phyloP scores from a whole-genome alignment of 2,329 filamentous ascomycete genomes.

The Cytospora schulzeri region DNA sequence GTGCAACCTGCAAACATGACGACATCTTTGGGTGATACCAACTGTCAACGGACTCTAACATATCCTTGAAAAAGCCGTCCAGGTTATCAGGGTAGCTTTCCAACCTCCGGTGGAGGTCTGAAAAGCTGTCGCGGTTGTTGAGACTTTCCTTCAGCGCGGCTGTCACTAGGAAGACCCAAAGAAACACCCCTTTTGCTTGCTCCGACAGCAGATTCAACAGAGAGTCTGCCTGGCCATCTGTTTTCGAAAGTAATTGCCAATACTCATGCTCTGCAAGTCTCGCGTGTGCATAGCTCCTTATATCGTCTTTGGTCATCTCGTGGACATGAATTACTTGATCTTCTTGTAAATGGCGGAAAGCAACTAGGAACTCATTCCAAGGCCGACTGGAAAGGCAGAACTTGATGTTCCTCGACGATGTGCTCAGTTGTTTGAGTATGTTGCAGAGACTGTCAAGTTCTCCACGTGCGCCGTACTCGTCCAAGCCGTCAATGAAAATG shows the following conservation, averaged over 20 bases:
- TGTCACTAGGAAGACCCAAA: conserved; percentile 4
- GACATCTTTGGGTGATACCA: conserved; percentile 2
- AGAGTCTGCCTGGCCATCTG: background rate
- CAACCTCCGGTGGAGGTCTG: background rate
- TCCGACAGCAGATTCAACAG: background rate
- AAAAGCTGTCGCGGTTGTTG: background rate
- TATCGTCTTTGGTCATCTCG: background rate
- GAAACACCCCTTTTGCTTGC: background rate
- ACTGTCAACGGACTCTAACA: background rate
- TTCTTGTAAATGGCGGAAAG: background rate
- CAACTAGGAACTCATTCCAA: background rate
- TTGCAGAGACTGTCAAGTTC: background rate
- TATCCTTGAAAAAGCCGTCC: background rate
- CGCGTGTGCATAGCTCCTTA: background rate
- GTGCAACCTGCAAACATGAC: background rate
- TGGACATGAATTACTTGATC: background rate
- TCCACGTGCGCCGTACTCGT: background rate
- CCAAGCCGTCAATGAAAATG: background rate
- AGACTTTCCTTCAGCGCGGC: background rate
- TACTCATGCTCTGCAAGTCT: background rate
- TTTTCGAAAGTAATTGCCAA: background rate
- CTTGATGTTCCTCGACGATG: background rate
- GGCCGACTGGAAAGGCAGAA: conserved; percentile 4
- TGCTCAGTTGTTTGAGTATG: background rate
- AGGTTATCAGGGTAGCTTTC: background rate